Percentiles rank a stretch among this genome's conserved stretches.
These are phyloP conservation scores for Fistulifera pelliculosa DNA, from an alignment of 108 stramenopile genomes.

Conservation along the genomic window DNA sequence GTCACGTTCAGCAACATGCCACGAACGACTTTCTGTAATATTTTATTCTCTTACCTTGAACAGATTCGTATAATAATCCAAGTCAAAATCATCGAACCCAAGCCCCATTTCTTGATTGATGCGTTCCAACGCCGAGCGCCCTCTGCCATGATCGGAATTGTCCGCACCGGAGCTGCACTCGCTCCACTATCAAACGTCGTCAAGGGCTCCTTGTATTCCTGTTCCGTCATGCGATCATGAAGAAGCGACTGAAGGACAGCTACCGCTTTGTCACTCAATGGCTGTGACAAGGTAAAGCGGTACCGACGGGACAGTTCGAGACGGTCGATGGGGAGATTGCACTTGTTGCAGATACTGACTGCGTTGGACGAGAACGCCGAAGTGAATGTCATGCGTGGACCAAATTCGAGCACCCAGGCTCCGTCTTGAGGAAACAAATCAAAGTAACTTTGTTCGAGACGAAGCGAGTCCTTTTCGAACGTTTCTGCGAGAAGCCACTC, in stretches of 20 bases:
- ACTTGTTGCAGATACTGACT: conserved; percentile 77
- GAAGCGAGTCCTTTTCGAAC: conserved; percentile 63
- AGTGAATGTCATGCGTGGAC: conserved; percentile 95
- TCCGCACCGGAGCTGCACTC: conserved; percentile 36
- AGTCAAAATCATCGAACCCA: conserved; percentile 97
- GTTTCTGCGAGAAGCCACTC: conserved; percentile 93
- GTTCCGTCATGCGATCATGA: conserved; percentile 99
- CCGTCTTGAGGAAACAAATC: conserved; percentile 7
- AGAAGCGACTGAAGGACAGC: conserved; percentile 47
- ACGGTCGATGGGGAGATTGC: conserved; percentile 64
- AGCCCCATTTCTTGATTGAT: conserved; percentile 87
- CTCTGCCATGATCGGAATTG: conserved; percentile 87
- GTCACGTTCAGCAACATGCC: background rate
- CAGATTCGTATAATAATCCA: conserved; percentile 93
- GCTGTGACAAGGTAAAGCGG: conserved; percentile 24
- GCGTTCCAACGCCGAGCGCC: conserved; percentile 82
- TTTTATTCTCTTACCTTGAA: conserved; percentile 71
- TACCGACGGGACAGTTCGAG: conserved; percentile 87
- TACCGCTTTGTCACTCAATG: conserved; percentile 25
- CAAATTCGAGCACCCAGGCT: conserved; percentile 82
- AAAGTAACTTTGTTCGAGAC: conserved; percentile 47
- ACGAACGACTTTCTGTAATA: background rate
- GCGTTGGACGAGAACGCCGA: conserved; percentile 97
- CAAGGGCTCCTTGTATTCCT: conserved; percentile 72
- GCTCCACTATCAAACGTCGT: conserved; percentile 75